Evolutionary conservation across 2,329 filamentous ascomycete genomes (phyloP), one percentile per base, ranked within the genome.

Genomic region (Ceratocystis destructans): DNA sequence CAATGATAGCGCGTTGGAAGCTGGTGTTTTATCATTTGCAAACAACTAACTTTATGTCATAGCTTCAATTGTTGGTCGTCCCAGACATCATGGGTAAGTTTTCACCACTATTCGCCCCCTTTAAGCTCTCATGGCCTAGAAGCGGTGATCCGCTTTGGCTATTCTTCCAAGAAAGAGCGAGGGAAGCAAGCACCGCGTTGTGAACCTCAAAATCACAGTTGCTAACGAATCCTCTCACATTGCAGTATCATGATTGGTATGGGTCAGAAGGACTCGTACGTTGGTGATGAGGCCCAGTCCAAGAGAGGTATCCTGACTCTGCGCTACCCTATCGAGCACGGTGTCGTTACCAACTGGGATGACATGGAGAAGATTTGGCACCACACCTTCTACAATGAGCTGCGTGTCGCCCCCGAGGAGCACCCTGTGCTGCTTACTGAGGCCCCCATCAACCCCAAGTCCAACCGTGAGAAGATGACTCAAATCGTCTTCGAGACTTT

Each of bases 301-400:
- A 99, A 99, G 92, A 93, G 94, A 94, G 94, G 94, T 96, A 97
- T 99, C 83, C 87, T 99, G 75, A 97, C 93, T 71, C 87, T 99
- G 78, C 88, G 94, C 84, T 99, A 99, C 83, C 94, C 94, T 78
- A 99, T 99, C 79, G 94, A 99, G 87, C 94, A 99, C 87, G 94
- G 94, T 94, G 94, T 99, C 76, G 94, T 99, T 78, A 99, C 94
- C 83, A 97, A 97, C 90, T 99, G 94, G 94, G 94, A 99, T 80
- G 94, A 97, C 81, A 97, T 97, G 94, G 94, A 97, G 86, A 97
- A 97, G 88, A 97, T 99, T 75, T 99, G 94, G 94, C 94, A 99
- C 82, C 94, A 99, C 90, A 97, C 94, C 78, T 99, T 99, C 87
- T 99, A 97, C 90, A 99, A 99, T 83, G 94, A 99, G 86, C 86